Evolutionary conservation across 306 rosid genomes (phyloP), one percentile per base, ranked within the genome.

Genomic region (Arachis stenosperma): DNA sequence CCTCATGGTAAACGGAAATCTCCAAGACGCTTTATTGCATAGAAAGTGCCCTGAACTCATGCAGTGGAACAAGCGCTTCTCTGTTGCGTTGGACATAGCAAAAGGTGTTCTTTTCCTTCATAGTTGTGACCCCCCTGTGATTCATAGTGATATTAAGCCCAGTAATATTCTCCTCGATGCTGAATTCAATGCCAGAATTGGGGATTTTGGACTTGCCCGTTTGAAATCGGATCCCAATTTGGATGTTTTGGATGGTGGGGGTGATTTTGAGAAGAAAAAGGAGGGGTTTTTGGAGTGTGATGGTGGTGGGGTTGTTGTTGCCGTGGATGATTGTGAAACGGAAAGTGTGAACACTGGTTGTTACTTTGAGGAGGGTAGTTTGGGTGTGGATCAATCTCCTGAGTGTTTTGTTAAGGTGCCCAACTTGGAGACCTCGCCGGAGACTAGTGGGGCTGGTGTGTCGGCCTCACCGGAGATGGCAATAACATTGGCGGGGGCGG

Each of bases 61-160:
- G 80, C 76, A 81, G 47, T 95, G 99, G 99, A 74, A 78, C 43
- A 95, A 67, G 68, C 74, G 98, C 8, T 85, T 87, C 57, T 58
- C 71, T 0, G 30, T 90, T 17, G 75, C 79, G 1, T 40, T 88
- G 13, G 92, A 87, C 55, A 67, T 95, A 0, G 98, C 97, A 0
- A 88, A 74, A 22, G 99, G 96, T 11, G 40, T 91, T 27, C 81
- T 61, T 9, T 87, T 83, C 42, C 93, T 95, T 64, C 99, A 95
- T 5, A 82, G 88, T 4, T 79, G 84, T 52, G 92, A 88, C 13
- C 96, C 97, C 1, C 93, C 98, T 0, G 78, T 95, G 7, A 86
- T 95, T 9, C 99, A 95, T 8, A 96, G 99, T 0, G 99, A 95
- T 65, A 83, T 95, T 9, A 95, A 95, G 73, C 99, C 99, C 0